Conservation (phyloP, 805 yeast genomes). For the Danielozyma ontarioensis region DNA sequence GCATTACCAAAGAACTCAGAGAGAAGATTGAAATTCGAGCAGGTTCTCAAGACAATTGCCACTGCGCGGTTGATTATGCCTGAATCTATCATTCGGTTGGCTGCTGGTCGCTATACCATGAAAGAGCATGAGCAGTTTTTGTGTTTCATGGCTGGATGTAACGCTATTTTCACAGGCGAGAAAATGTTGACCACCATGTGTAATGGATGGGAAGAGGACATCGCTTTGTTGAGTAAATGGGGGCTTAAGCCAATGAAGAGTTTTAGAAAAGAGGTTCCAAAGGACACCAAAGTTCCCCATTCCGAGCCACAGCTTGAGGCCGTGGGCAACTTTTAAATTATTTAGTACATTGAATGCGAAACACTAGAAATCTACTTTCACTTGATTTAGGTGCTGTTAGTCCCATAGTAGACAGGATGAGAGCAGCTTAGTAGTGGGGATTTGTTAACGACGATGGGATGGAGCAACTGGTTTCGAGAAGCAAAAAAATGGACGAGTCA, state of each 20-base stretch:
- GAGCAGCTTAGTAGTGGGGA: no score
- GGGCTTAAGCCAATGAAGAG: conserved; percentile 58
- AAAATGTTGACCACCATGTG: conserved; percentile 80
- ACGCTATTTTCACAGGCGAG: conserved; percentile 79
- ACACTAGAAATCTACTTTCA: no score
- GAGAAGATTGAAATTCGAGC: conserved; percentile 52
- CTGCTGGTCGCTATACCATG: conserved; percentile 82
- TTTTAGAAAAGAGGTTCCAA: conserved; percentile 21
- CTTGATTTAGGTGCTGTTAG: no score
- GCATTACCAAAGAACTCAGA: conserved; percentile 25
- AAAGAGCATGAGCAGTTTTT: conserved; percentile 69
- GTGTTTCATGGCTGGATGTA: conserved; percentile 74
- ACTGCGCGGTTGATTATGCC: conserved; percentile 79
- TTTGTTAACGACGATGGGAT: no score
- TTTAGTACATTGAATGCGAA: no score
- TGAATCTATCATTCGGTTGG: conserved; percentile 59
- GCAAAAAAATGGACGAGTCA: conserved; percentile 61
- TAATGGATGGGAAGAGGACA: conserved; percentile 81
- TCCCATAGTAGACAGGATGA: no score
- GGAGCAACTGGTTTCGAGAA: no score
- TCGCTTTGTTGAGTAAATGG: conserved; percentile 62
- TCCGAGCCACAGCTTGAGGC: no score
- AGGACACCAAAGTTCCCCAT: no score
- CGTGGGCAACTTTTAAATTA: no score
- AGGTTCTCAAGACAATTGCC: conserved; percentile 63